phyloP scores from a whole-genome alignment of 371 early-diverging fungal species.

The Mucor racemosus region DNA sequence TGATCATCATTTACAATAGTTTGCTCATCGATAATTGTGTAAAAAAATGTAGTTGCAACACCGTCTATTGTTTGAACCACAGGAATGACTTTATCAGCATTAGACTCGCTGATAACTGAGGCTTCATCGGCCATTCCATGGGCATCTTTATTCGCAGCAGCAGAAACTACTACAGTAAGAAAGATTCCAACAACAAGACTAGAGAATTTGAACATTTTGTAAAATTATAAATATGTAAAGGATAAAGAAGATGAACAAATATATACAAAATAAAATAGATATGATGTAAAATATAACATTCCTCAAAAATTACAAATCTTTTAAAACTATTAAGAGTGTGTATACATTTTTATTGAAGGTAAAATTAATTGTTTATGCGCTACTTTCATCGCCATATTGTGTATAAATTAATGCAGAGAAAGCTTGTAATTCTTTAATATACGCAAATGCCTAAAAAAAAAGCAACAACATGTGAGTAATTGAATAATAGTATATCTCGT shows the following conservation, averaged over 20 bases:
- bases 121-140: not conserved
- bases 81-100: not conserved
- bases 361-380: conserved; percentile 6
- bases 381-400: conserved; percentile 52
- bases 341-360: not conserved
- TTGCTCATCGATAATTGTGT: not conserved
- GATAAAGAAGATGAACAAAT: not conserved
- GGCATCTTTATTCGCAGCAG: not conserved
- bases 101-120: not conserved
- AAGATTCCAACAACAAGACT: not conserved
- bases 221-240: not conserved
- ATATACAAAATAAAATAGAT: not conserved
- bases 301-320: not conserved
- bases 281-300: not conserved
- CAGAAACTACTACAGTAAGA: not conserved
- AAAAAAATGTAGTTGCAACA: not conserved
- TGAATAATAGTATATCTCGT: not conserved
- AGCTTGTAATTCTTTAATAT: conserved; percentile 74
- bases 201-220: not conserved
- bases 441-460: conserved; percentile 55
- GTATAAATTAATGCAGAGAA: conserved; percentile 78
- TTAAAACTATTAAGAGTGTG: not conserved
- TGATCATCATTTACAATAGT: not conserved
- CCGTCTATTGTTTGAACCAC: conserved; percentile 1
- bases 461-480: not conserved